Conservation (phyloP, 441 rosid species). For the Gossypium davidsonii region DNA sequence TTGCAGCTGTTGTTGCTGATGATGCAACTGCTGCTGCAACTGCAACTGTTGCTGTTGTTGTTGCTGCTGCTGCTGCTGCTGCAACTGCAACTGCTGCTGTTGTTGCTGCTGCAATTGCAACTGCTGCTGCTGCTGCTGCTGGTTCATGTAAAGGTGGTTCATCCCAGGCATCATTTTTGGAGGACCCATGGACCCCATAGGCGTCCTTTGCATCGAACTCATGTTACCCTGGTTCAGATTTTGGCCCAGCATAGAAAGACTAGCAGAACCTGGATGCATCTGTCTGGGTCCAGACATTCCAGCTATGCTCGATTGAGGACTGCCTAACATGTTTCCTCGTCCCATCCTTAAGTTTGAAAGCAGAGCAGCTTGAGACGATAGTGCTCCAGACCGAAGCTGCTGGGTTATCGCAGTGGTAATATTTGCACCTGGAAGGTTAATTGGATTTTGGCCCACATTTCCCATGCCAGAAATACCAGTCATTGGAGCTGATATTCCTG, state of each 20-base stretch:
- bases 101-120: constrained; percentile 14
- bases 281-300: constrained; percentile 64
- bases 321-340: constrained; percentile 41
- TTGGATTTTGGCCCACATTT: constrained; percentile 56
- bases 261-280: constrained; percentile 58
- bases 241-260: constrained; percentile 60
- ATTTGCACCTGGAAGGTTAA: constrained; percentile 53
- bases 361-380: constrained; percentile 31
- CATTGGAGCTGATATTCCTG: constrained; percentile 76
- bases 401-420: constrained; percentile 50
- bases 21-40: constrained; percentile 28
- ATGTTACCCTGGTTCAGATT: constrained; percentile 56
- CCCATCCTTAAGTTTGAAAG: constrained; percentile 30
- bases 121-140: constrained; percentile 46
- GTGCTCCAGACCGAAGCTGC: constrained; percentile 50
- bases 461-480: constrained; percentile 46
- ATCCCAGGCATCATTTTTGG: constrained; percentile 74
- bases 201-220: constrained; percentile 51
- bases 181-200: constrained; percentile 79
- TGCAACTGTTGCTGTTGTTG: constrained; percentile 16
- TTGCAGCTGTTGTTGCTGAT: constrained; percentile 37
- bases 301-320: constrained; percentile 52
- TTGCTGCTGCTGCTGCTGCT: constrained; percentile 19
- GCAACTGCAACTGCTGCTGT: constrained; percentile 29
- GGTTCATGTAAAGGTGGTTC: constrained; percentile 60